Base-by-base conservation (phyloP, 306 rosid genomes). In the Pterocarpus macrocarpus region DNA sequence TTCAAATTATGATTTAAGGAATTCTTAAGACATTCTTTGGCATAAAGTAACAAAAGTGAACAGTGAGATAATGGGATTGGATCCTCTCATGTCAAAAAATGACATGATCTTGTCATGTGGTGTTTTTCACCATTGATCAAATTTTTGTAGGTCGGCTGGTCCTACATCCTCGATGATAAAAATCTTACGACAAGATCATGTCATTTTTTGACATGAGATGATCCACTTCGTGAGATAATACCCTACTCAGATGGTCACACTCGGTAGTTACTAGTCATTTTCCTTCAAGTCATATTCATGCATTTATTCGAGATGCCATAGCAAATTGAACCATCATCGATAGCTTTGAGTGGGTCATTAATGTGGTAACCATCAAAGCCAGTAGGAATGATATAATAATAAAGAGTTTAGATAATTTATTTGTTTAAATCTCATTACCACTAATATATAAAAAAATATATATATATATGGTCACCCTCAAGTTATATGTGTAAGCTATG, bases 251-350 rank as follows among this genome's bases (percentile, higher is more conserved):
- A 71, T 22, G 2, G 47, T 33, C 45, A 5, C 7, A 36, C 33
- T 58, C 12, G 36, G 76, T 52, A 1, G 70, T 77, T 77, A 64
- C 2, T 8, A 16, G 86, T 83, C 79, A 39, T 43, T 76, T 36
- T 82, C 73, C 0, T 36, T 33, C 28, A 2, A 3, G 85, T 44
- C 43, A 7, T 44, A 4, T 28, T 53, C 17, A 62, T 36, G 58
- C 34, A 22, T 64, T 61, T 32, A 44, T 35, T 52, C 8, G 33
- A 5, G 59, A 49, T 61, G 63, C 74, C 62, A 39, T 82, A 57
- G 10, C 41, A 62, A 47, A 61, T 52, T n/a, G 50, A 17, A 56
- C 22, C 62, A 69, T n/a, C 62, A 7, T 49, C 56, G 0, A 64
- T 49, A 2, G 8, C 36, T 64, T 35, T 53, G 28, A 47, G 10